Conservation (phyloP, 495 filamentous ascomycete species). For the Rhizodiscina lignyota region DNA sequence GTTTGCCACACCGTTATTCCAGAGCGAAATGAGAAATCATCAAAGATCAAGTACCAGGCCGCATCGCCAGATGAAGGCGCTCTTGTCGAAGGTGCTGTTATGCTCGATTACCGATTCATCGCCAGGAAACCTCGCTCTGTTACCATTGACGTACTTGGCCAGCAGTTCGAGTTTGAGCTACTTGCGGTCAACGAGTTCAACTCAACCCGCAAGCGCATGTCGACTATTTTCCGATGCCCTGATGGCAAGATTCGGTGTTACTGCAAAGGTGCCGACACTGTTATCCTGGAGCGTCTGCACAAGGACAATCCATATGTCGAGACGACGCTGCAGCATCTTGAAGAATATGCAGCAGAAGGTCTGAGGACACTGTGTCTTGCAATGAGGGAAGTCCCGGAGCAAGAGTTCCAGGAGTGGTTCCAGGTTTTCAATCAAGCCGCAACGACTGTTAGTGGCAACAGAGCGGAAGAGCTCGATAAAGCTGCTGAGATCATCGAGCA, state of each 20-base stretch:
- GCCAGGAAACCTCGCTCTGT: conserved; percentile 80
- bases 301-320: conserved; percentile 73
- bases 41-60: conserved; percentile 89
- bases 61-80: conserved; percentile 96
- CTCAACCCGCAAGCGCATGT: conserved; percentile 95
- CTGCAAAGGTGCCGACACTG: conserved; percentile 95
- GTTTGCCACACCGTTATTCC: conserved; percentile 98
- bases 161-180: conserved; percentile 72
- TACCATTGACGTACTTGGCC: conserved; percentile 54
- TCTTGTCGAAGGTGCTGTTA: conserved; percentile 78
- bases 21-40: conserved; percentile 59
- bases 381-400: conserved; percentile 83
- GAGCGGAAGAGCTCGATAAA: conserved; percentile 92
- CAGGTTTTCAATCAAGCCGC: conserved; percentile 75
- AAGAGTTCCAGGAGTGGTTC: conserved; percentile 81
- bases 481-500: conserved; percentile 90
- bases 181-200: conserved; percentile 98
- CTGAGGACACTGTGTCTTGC: conserved; percentile 89
- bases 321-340: conserved; percentile 73
- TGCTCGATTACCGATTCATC: conserved; percentile 74
- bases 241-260: conserved; percentile 90
- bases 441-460: conserved; percentile 82
- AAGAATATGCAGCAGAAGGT: conserved; percentile 96
- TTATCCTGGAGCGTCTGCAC: conserved; percentile 78
- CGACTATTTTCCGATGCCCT: conserved; percentile 86